Percentiles rank a stretch among this genome's conserved stretches.
Evolutionary conservation across 352 stramenopile species (phyloP).

Genomic region (Phytopythium aichiense): DNA sequence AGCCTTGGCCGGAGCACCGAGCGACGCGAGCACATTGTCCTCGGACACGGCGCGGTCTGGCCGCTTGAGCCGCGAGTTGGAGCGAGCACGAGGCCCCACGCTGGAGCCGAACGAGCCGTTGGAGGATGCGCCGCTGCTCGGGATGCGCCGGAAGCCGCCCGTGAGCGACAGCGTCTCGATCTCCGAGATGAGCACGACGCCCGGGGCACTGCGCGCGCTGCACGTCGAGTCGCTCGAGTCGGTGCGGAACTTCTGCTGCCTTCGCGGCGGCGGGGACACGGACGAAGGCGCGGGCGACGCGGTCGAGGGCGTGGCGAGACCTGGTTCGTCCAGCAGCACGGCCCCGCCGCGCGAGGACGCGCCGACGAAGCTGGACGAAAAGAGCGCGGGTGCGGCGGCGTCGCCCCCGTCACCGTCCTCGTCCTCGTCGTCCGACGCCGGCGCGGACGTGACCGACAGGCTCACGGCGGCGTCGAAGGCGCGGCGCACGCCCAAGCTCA

Average conservation of each 20-base stretch:
- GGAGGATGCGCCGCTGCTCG: constrained; percentile 13
- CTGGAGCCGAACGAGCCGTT: constrained; percentile 8
- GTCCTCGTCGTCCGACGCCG: constrained; percentile 16
- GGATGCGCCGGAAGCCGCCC: constrained; percentile 41
- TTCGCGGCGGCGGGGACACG: constrained; percentile 8
- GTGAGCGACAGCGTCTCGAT: constrained; percentile 58
- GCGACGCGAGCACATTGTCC: constrained; percentile 35
- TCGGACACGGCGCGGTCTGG: constrained; percentile 49
- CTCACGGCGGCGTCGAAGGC: constrained; percentile 28
- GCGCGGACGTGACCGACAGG: constrained; percentile 7
- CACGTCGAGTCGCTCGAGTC: constrained; percentile 35
- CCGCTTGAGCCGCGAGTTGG: constrained; percentile 21
- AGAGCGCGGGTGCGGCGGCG: constrained; percentile 6
- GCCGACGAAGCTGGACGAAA: neutral
- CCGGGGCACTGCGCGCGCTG: constrained; percentile 31
- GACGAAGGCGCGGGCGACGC: neutral
- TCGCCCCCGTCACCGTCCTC: constrained; percentile 20
- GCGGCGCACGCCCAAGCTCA: constrained; percentile 23
- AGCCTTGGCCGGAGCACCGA: neutral
- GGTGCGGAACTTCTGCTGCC: constrained; percentile 32
- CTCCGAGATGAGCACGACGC: constrained; percentile 62
- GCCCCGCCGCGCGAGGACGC: neutral
- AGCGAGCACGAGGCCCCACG: constrained; percentile 14
- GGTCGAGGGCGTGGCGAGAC: neutral
- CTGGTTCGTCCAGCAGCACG: constrained; percentile 8